Conservation (phyloP, 306 rosid genomes). For the Alnus glutinosa region DNA sequence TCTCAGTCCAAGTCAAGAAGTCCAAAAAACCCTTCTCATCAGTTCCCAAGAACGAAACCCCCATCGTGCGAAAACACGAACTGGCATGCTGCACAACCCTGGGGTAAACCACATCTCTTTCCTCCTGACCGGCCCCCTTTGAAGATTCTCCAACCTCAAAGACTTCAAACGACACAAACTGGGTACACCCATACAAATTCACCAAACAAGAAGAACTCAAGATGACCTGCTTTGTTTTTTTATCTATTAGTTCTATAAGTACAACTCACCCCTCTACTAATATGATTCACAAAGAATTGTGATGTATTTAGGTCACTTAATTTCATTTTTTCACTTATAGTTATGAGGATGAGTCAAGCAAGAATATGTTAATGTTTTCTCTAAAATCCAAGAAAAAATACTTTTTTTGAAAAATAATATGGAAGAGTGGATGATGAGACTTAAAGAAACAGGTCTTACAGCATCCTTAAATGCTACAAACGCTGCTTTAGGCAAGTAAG, state of each 20-base stretch:
- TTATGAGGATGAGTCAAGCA: slow-evolving; percentile 4
- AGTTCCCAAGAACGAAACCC: too few relatives aligned
- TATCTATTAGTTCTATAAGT: background rate
- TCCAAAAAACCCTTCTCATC: too few relatives aligned
- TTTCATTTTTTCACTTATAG: slow-evolving; percentile 3
- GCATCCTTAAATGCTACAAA: slow-evolving; percentile 76
- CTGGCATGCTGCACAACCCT: too few relatives aligned
- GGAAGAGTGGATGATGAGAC: slow-evolving; percentile 1
- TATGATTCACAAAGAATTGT: slow-evolving; percentile 12
- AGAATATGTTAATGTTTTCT: slow-evolving; percentile 7
- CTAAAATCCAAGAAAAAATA: slow-evolving; percentile 15
- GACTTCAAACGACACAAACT: too few relatives aligned
- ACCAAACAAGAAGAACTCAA: background rate
- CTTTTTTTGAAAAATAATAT: slow-evolving; percentile 19
- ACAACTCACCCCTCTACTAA: background rate
- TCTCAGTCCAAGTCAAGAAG: too few relatives aligned
- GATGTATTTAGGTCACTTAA: slow-evolving; percentile 9
- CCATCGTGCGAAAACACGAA: too few relatives aligned
- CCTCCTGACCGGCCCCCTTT: too few relatives aligned
- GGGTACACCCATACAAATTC: too few relatives aligned
- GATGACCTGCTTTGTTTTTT: background rate
- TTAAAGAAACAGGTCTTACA: slow-evolving; percentile 56
- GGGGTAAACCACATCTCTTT: too few relatives aligned
- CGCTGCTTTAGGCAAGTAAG: slow-evolving; percentile 78
- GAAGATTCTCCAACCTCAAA: too few relatives aligned